Base-by-base conservation (phyloP, 2,329 filamentous ascomycete genomes). In the Diaporthe amygdali region DNA sequence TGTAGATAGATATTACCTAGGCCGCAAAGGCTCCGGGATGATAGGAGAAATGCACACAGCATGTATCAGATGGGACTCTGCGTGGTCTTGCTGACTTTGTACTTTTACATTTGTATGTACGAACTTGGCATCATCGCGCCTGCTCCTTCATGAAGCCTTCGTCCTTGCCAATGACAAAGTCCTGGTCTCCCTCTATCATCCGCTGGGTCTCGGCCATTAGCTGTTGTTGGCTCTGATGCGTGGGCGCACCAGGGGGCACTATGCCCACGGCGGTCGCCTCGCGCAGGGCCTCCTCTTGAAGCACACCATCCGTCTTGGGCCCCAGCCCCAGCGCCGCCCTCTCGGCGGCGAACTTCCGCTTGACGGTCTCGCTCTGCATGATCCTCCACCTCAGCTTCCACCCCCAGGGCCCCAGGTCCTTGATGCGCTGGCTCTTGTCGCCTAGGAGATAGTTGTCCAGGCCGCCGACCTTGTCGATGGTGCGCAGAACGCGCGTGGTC, bases 391-490 rank as follows among this genome's bases (percentile, higher is more conserved):
- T 87, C 78, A 99, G 84, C 76, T 92, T 90, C 96, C 96, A 99
- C 8, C 96, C 96, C 75, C 92, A 92, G 66, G 96, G 91, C 6
- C 96, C 96, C 70, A 99, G 86, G 82, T 97, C 94, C 84, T 92
- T 93, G 78, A 98, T 88, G 74, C 96, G 89, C 49, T 87, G 88
- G 20, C 92, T 85, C 83, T 94, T 96, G 80, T 91, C 89, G 75
- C 94, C 95, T 51, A 97, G 86, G 55, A 99, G 86, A 83, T 99
- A 99, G 78, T 95, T 91, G 81, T 99, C 96, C 74, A 99, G 86
- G 9, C 96, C 95, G 72, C 96, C 96, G 73, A 92, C 90, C 80
- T 95, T 96, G 79, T 94, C 91, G 78, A 98, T 93, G 44, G 91
- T 92, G 78, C 90, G 87, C 76, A 93, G 85, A 32, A 94, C 93